A percentile compares a stretch with the other conserved stretches of the same genome.
Conservation (phyloP, 192 early-diverging fungal species). For the Rhizophagus clarus region DNA sequence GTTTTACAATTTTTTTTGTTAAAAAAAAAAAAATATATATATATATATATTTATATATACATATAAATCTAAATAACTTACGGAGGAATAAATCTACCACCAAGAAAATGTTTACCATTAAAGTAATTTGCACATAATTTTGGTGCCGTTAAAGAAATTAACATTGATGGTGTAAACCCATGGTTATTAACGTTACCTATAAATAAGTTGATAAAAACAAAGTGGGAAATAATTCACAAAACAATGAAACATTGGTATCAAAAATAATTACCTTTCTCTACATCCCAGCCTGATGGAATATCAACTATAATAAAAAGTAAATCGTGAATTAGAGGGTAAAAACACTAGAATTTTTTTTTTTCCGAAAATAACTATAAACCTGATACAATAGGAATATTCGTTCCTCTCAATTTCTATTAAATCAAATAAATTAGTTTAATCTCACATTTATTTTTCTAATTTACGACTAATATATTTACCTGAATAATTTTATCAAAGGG, state of each 20-base stretch:
- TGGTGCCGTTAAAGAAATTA: slow-evolving; percentile 92
- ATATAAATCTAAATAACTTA: slow-evolving; percentile 26
- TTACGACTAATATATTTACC: slow-evolving; percentile 34
- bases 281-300: slow-evolving; percentile 95
- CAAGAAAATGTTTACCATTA: slow-evolving; percentile 80
- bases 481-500: slow-evolving; percentile 74
- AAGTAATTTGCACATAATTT: slow-evolving; percentile 77
- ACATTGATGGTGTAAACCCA: slow-evolving; percentile 74
- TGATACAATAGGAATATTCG: slow-evolving; percentile 34
- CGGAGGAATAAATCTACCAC: slow-evolving; percentile 88
- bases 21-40: not conserved
- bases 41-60: not conserved
- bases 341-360: not conserved
- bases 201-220: not conserved
- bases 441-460: not conserved
- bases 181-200: slow-evolving; percentile 48
- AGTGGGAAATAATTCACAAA: not conserved
- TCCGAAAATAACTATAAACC: not conserved
- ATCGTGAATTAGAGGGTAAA: not conserved
- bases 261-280: slow-evolving; percentile 68
- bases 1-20: not conserved
- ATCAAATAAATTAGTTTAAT: not conserved
- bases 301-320: slow-evolving; percentile 67
- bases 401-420: slow-evolving; percentile 26
- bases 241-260: not conserved